Evolutionary conservation across 2,329 filamentous ascomycete genomes (phyloP).

Genomic region (Fusarium cyanostomum): DNA sequence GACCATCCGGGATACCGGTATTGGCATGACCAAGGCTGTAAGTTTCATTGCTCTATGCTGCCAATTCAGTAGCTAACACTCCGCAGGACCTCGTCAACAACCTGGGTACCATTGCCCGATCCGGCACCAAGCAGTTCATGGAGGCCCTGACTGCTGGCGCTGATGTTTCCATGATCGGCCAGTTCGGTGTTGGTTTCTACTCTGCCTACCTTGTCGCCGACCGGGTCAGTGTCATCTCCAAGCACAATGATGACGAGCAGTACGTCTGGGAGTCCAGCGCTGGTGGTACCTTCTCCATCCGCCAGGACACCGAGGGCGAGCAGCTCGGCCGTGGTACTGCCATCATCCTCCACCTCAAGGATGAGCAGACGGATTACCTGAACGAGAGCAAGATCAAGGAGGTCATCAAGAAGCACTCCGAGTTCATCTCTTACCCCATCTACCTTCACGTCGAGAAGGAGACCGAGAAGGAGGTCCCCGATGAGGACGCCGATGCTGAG

Average conservation of each 20-base stretch:
- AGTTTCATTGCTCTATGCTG: conserved; percentile 53
- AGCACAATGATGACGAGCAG: conserved; percentile 99
- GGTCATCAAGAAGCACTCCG: conserved; percentile 99
- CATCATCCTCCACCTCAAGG: conserved; percentile 99
- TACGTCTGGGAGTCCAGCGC: conserved; percentile 99
- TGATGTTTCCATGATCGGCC: conserved; percentile 99
- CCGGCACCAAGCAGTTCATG: conserved; percentile 99
- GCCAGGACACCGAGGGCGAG: conserved; percentile 89
- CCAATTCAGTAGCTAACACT: conserved; percentile 5
- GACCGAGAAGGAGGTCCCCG: conserved; percentile 97
- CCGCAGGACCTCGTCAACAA: conserved; percentile 96
- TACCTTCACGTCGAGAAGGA: conserved; percentile 99
- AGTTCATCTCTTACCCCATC: conserved; percentile 99
- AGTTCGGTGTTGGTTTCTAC: conserved; percentile 99
- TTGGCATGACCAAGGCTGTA: conserved; percentile 99
- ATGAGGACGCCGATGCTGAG: conserved; percentile 85
- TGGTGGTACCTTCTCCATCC: conserved; percentile 96
- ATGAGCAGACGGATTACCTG: conserved; percentile 98
- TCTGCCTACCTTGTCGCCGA: conserved; percentile 99
- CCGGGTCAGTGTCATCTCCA: conserved; percentile 93
- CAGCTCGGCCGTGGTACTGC: conserved; percentile 93
- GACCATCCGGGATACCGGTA: conserved; percentile 97
- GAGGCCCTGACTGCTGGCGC: conserved; percentile 97
- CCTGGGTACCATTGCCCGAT: conserved; percentile 98
- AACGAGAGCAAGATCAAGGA: conserved; percentile 99